These are phyloP conservation scores for Globisporangium irregulare DNA, from an alignment of 352 stramenopile species.

Conservation along the genomic window DNA sequence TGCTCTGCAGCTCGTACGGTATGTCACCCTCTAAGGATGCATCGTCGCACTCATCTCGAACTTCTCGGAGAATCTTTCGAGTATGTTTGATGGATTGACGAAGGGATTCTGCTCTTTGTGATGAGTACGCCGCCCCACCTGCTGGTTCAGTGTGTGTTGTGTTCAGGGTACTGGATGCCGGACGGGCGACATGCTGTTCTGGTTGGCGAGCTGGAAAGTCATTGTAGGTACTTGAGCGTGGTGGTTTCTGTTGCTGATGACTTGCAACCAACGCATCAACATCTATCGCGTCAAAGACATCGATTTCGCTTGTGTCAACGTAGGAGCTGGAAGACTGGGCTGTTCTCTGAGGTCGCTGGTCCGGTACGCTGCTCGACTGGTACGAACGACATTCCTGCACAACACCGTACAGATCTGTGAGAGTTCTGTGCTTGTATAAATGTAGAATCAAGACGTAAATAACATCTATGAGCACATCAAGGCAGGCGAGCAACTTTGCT, in stretches of 20 bases:
- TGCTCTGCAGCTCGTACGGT: conserved; percentile 39
- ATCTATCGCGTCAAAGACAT: conserved; percentile 38
- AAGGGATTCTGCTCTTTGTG: conserved; percentile 30
- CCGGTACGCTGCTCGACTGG: background rate
- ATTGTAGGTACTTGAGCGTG: background rate
- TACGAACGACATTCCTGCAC: background rate
- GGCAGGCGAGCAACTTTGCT: background rate
- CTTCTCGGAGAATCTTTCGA: conserved; percentile 52
- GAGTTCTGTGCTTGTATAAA: background rate
- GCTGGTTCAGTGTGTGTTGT: conserved; percentile 12
- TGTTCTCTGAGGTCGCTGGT: background rate
- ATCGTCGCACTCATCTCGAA: conserved; percentile 82
- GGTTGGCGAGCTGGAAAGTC: conserved; percentile 1
- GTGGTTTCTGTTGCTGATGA: conserved; percentile 31
- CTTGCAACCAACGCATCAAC: conserved; percentile 53
- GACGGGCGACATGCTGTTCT: background rate
- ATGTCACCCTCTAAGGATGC: conserved; percentile 78
- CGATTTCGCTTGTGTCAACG: conserved; percentile 20
- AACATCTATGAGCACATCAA: background rate
- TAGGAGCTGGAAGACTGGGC: conserved; percentile 1
- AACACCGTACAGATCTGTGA: background rate
- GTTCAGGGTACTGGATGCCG: background rate
- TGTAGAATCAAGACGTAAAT: background rate
- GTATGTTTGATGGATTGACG: conserved; percentile 58
- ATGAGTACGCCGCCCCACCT: conserved; percentile 13